Percentiles rank a stretch among this genome's conserved stretches.
Evolutionary conservation across 306 rosid species (phyloP).

Genomic region (Abrus pulchellus): DNA sequence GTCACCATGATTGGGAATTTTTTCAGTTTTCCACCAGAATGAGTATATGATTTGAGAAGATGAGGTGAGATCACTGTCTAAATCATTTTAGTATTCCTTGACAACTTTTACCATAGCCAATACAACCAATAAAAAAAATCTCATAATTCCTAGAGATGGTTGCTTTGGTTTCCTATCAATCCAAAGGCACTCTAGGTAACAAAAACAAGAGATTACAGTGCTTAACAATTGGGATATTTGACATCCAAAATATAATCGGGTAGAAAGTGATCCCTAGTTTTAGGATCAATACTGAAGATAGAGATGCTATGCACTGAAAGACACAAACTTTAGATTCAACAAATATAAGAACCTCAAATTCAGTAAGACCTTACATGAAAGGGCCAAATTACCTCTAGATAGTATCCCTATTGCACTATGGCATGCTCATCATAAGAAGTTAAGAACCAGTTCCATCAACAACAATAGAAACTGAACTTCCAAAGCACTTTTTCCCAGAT

Average conservation of each 20-base stretch:
- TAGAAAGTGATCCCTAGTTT: conserved; percentile 1
- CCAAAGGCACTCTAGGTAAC: neutral
- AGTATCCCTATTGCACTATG: neutral
- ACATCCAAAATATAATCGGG: neutral
- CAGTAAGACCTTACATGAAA: conserved; percentile 2
- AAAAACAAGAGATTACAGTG: neutral
- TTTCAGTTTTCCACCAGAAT: too few species aligned
- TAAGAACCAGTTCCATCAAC: conserved; percentile 25
- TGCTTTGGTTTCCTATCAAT: conserved; percentile 4
- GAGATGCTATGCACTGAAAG: neutral
- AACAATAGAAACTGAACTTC: conserved; percentile 30
- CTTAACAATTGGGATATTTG: neutral
- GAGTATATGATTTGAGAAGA: too few species aligned
- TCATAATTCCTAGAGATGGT: neutral
- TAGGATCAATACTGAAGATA: neutral
- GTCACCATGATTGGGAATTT: neutral
- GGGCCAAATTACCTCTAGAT: neutral
- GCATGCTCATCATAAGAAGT: conserved; percentile 27
- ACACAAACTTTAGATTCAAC: conserved; percentile 7
- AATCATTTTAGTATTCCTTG: neutral
- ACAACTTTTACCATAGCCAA: neutral
- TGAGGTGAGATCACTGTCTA: too few species aligned
- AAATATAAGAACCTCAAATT: conserved; percentile 16
- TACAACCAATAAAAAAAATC: conserved; percentile 2
- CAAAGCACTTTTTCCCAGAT: conserved; percentile 7